These are phyloP conservation scores for Penicillium sp. DNA, from an alignment of 2,329 filamentous ascomycete species.

Conservation along the genomic window DNA sequence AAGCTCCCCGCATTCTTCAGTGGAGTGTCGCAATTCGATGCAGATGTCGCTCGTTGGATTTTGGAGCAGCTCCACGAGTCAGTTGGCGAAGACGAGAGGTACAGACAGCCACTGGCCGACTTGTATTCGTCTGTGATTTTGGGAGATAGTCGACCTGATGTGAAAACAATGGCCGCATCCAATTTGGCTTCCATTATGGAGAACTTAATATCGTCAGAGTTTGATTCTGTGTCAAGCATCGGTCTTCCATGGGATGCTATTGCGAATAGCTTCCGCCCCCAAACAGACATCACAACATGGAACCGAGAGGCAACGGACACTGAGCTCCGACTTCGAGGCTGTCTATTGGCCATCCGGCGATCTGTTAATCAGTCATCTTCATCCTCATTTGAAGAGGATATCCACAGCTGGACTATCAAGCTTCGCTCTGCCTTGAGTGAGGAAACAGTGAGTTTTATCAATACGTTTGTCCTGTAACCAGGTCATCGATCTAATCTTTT, in stretches of 20 bases:
- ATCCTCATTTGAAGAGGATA: conserved; percentile 21
- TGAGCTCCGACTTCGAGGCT: conserved; percentile 40
- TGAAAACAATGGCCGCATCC: conserved; percentile 32
- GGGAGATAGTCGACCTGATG: conserved; percentile 23
- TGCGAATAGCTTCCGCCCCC: conserved; percentile 26
- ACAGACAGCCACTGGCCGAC: conserved; percentile 25
- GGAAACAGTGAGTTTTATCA: conserved; percentile 38
- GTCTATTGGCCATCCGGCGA: conserved; percentile 34
- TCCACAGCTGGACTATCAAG: conserved; percentile 36
- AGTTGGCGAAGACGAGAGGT: conserved; percentile 23
- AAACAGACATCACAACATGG: conserved; percentile 28
- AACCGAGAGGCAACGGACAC: conserved; percentile 41
- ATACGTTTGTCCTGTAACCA: background rate
- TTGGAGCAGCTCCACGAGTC: conserved; percentile 32
- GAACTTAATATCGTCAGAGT: conserved; percentile 23
- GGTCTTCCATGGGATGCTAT: conserved; percentile 31
- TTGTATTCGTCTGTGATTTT: conserved; percentile 37
- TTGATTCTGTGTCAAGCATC: conserved; percentile 21
- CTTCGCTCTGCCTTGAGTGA: conserved; percentile 42
- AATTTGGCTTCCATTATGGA: conserved; percentile 39
- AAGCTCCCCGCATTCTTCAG: conserved; percentile 26
- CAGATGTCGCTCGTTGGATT: conserved; percentile 38
- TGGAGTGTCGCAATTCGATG: conserved; percentile 31
- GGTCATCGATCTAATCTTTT: conserved; percentile 1
- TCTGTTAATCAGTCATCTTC: conserved; percentile 12